These are phyloP conservation scores for Cyclospora cayetanensis DNA, from an alignment of 169 alveolate species.

Conservation along the genomic window DNA sequence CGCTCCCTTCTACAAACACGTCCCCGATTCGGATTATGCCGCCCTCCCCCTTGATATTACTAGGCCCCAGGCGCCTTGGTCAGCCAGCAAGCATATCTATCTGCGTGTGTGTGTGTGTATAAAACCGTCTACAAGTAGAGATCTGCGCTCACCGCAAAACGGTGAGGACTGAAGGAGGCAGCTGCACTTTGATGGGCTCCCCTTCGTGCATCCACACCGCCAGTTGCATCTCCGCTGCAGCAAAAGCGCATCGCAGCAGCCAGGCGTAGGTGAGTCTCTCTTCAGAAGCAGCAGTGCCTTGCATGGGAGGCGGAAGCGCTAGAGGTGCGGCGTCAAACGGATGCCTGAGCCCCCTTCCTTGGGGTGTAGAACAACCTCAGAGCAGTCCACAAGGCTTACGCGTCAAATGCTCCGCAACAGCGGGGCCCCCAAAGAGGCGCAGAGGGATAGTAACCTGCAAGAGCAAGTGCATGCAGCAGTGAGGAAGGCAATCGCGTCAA, in stretches of 20 bases:
- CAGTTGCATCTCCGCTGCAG: conserved; percentile 28
- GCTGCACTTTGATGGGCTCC: neutral
- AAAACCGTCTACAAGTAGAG: neutral
- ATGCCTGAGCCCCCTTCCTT: too few species aligned
- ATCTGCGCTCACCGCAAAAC: neutral
- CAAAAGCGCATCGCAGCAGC: neutral
- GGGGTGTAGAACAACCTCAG: too few species aligned
- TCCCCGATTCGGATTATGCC: too few species aligned
- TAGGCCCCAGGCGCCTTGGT: too few species aligned
- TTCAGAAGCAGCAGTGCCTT: too few species aligned
- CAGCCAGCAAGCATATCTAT: neutral
- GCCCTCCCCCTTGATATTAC: too few species aligned
- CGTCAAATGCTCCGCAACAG: conserved; percentile 15
- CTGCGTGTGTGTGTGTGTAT: neutral
- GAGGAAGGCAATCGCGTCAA: too few species aligned
- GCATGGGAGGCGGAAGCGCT: too few species aligned
- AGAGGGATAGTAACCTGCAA: conserved; percentile 54
- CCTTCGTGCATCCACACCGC: conserved; percentile 31
- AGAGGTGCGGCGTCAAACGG: too few species aligned
- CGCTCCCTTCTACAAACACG: too few species aligned
- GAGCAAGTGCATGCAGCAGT: too few species aligned
- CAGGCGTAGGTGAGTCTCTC: too few species aligned
- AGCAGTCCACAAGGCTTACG: neutral
- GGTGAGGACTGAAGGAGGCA: neutral
- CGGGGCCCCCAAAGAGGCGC: conserved; percentile 65